Conservation (phyloP, 345 rosid species). For the Pseudoturritis turrita region DNA sequence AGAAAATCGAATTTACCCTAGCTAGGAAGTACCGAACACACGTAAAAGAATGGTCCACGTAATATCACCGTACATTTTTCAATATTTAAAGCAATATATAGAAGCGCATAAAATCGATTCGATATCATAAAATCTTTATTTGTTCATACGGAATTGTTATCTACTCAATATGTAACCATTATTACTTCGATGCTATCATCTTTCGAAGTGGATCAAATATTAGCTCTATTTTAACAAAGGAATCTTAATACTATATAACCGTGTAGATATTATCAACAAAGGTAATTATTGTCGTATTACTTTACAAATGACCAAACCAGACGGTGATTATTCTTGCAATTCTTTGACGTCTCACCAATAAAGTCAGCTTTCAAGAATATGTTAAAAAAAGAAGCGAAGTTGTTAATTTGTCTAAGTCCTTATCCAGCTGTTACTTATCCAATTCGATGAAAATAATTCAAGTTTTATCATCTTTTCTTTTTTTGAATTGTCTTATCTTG, state of each 20-base stretch:
- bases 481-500: neutral
- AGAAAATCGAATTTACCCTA: neutral
- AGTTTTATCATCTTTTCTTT: neutral
- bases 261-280: slow-evolving; percentile 7
- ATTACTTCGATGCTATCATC: neutral
- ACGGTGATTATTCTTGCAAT: slow-evolving; percentile 24
- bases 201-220: neutral
- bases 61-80: neutral
- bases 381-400: slow-evolving; percentile 10
- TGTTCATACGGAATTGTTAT: neutral
- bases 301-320: slow-evolving; percentile 7
- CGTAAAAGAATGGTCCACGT: neutral
- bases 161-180: neutral
- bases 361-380: slow-evolving; percentile 17
- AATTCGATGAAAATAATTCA: neutral
- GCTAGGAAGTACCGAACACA: neutral
- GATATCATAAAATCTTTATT: neutral
- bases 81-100: neutral
- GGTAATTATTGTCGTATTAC: slow-evolving; percentile 9
- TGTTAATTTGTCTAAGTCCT: slow-evolving; percentile 31
- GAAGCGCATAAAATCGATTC: neutral
- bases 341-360: slow-evolving; percentile 21
- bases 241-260: neutral
- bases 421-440: slow-evolving; percentile 26
- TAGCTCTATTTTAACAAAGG: neutral